These are phyloP conservation scores for Xylariomycetidae sp. DNA, from an alignment of 2,329 filamentous ascomycete species.

Conservation along the genomic window DNA sequence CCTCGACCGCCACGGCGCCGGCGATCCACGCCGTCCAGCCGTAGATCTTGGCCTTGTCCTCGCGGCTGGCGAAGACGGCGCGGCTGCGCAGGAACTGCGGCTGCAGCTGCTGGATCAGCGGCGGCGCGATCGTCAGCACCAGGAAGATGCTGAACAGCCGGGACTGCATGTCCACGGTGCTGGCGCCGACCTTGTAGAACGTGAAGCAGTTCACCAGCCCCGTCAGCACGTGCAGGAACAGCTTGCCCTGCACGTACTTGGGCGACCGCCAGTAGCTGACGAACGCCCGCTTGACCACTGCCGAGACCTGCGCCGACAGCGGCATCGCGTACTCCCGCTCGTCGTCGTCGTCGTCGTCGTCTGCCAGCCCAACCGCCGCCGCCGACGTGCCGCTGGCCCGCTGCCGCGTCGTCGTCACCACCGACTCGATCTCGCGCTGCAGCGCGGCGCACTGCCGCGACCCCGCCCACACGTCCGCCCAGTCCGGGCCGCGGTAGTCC, in stretches of 20 bases:
- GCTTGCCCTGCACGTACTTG: conserved; percentile 56
- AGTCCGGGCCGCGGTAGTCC: conserved; percentile 54
- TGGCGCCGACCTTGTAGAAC: conserved; percentile 56
- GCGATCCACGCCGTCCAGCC: conserved; percentile 66
- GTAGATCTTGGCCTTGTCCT: conserved; percentile 75
- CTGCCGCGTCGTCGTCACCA: conserved; percentile 43
- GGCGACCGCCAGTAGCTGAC: conserved; percentile 60
- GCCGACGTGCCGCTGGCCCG: conserved; percentile 31
- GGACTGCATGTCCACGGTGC: conserved; percentile 59
- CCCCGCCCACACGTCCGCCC: conserved; percentile 54
- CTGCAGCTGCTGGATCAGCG: conserved; percentile 71
- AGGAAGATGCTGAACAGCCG: conserved; percentile 72
- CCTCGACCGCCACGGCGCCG: conserved; percentile 59
- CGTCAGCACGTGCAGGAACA: conserved; percentile 55
- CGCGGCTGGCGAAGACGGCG: conserved; percentile 63
- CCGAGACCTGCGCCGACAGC: conserved; percentile 43
- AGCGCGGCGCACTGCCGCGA: conserved; percentile 43
- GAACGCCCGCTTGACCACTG: conserved; percentile 53
- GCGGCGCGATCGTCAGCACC: conserved; percentile 67
- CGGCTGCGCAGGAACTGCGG: conserved; percentile 63
- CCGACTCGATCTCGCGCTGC: conserved; percentile 44
- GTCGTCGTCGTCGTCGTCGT: conserved; percentile 42
- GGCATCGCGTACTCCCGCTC: conserved; percentile 60
- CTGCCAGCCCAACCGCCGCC: conserved; percentile 26
- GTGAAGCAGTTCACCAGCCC: conserved; percentile 67